phyloP scores from a whole-genome alignment of 2,329 filamentous ascomycete species.

The Ambrosiella beaveri region DNA sequence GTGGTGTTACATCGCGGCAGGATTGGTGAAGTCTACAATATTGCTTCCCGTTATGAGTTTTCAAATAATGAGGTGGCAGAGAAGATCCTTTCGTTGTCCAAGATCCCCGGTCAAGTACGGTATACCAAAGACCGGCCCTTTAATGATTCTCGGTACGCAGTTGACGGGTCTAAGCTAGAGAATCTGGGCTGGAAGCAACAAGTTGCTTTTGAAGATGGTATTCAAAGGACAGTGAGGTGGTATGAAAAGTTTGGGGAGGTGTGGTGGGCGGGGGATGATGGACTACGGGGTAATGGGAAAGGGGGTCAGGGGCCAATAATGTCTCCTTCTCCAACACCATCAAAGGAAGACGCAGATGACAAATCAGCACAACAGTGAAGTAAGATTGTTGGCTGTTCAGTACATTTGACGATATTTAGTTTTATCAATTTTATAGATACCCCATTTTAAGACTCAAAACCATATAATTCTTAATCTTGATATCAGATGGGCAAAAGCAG shows the following conservation, averaged over 20 bases:
- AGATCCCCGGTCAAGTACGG: constrained; percentile 5
- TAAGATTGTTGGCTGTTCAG: background rate
- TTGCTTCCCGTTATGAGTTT: constrained; percentile 61
- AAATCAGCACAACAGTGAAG: background rate
- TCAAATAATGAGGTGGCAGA: constrained; percentile 37
- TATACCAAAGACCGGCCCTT: constrained; percentile 65
- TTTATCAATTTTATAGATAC: background rate
- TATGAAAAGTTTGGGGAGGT: constrained; percentile 46
- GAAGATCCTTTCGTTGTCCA: background rate
- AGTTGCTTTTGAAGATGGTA: constrained; percentile 44
- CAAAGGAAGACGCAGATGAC: background rate
- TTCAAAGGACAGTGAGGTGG: constrained; percentile 51
- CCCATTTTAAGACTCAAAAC: background rate
- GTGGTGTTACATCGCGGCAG: constrained; percentile 64
- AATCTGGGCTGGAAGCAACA: constrained; percentile 53
- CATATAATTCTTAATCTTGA: background rate
- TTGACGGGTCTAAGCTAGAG: constrained; percentile 51
- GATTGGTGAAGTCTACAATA: constrained; percentile 65
- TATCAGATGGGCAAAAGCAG: background rate
- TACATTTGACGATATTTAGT: background rate
- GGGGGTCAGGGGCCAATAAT: background rate
- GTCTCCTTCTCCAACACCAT: constrained; percentile 3
- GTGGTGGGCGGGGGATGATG: constrained; percentile 41
- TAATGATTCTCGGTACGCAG: constrained; percentile 57
- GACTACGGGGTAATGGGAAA: background rate